Percentiles rank a stretch among this genome's conserved stretches.
phyloP scores from a whole-genome alignment of 2,329 filamentous ascomycete genomes.

The Tolypocladium inflatum region DNA sequence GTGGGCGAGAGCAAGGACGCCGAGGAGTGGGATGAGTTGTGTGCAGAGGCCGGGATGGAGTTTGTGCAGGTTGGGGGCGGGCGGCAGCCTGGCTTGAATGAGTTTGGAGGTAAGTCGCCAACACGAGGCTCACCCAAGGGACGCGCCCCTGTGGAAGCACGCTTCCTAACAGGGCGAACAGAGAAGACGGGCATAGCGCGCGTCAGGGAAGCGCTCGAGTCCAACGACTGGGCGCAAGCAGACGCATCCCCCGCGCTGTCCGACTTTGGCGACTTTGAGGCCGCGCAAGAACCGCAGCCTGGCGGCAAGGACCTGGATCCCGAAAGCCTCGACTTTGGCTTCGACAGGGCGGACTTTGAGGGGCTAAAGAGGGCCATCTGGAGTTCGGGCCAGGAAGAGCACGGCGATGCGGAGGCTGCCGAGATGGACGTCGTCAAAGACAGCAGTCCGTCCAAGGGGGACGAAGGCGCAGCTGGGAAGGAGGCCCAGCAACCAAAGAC shows the following conservation, averaged over 20 bases:
- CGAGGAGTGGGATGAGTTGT: constrained; percentile 53
- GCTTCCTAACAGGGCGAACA: constrained; percentile 11
- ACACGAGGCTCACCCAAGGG: too few relatives aligned
- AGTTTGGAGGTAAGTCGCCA: constrained; percentile 41
- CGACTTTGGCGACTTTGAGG: constrained; percentile 12
- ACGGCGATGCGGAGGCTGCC: constrained; percentile 7
- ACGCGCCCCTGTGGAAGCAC: too few relatives aligned
- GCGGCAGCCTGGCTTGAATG: constrained; percentile 35
- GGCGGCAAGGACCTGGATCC: constrained; percentile 30
- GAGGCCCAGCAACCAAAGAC: constrained; percentile 18
- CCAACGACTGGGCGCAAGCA: constrained; percentile 52
- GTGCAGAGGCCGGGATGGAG: constrained; percentile 48
- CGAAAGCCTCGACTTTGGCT: constrained; percentile 40
- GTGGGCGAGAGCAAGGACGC: constrained; percentile 37
- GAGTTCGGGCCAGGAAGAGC: constrained; percentile 23
- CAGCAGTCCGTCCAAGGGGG: neutral
- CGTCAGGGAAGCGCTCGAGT: constrained; percentile 50
- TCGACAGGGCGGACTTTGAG: constrained; percentile 42
- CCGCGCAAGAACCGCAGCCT: constrained; percentile 17
- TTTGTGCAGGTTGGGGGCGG: constrained; percentile 44
- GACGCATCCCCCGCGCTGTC: constrained; percentile 1
- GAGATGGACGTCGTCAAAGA: constrained; percentile 8
- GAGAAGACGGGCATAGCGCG: constrained; percentile 51
- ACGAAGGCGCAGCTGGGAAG: constrained; percentile 6
- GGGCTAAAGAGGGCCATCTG: constrained; percentile 43